Conservation (phyloP, 2,329 filamentous ascomycete species). For the Cordyceps fumosorosea region DNA sequence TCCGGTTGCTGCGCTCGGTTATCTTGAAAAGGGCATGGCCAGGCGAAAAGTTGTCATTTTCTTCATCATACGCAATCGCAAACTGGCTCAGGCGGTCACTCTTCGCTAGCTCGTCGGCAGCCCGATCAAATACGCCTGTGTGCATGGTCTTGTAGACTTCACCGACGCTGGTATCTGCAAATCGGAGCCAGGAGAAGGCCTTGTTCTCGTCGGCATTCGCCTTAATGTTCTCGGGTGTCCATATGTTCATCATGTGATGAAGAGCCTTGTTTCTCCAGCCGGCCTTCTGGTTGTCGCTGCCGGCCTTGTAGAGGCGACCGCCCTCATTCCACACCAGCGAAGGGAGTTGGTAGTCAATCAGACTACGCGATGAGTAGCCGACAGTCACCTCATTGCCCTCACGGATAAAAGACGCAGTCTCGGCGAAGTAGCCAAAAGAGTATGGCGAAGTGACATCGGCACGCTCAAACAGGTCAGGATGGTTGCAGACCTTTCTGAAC, state of each 20-base stretch:
- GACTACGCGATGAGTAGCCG: conserved; percentile 78
- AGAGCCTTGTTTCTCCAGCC: conserved; percentile 78
- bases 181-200: conserved; percentile 84
- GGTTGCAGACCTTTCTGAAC: conserved; percentile 98
- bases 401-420: conserved; percentile 90
- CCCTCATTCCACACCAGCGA: conserved; percentile 74
- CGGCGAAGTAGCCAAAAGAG: conserved; percentile 79
- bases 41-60: conserved; percentile 58
- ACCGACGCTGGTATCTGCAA: conserved; percentile 67
- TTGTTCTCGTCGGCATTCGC: conserved; percentile 54
- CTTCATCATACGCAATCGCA: conserved; percentile 63
- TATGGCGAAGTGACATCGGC: conserved; percentile 86
- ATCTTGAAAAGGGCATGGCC: conserved; percentile 79
- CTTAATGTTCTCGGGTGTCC: conserved; percentile 71
- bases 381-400: conserved; percentile 77
- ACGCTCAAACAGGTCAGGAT: conserved; percentile 92
- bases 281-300: conserved; percentile 64
- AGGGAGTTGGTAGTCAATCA: conserved; percentile 80
- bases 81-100: conserved; percentile 58
- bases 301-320: conserved; percentile 68
- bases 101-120: conserved; percentile 51
- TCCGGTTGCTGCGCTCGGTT: conserved; percentile 58
- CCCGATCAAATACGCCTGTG: conserved; percentile 66
- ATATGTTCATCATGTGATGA: conserved; percentile 81
- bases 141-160: conserved; percentile 68